phyloP scores from a whole-genome alignment of 2,329 filamentous ascomycete genomes.

The Delphinella strobiligena region DNA sequence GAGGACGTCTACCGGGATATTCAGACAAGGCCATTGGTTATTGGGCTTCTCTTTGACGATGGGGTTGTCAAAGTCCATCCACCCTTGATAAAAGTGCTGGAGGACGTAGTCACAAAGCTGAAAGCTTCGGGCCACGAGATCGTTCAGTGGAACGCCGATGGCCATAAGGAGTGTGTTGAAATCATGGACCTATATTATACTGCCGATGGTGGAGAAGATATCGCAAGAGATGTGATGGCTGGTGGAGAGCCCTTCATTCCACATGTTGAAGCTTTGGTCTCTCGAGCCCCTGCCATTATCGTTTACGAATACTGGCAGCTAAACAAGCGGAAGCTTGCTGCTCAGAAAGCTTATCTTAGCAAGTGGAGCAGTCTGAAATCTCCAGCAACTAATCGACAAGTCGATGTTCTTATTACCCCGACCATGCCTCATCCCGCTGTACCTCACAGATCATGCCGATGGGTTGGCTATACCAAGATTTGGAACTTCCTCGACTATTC shows the following conservation, averaged over 20 bases:
- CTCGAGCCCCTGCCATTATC: slow-evolving; percentile 41
- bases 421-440: slow-evolving; percentile 49
- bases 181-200: slow-evolving; percentile 51
- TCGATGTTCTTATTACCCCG: slow-evolving; percentile 47
- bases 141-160: slow-evolving; percentile 26
- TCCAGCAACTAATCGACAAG: slow-evolving; percentile 29
- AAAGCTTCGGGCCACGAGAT: slow-evolving; percentile 28
- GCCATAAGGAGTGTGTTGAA: slow-evolving; percentile 44
- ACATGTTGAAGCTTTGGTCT: slow-evolving; percentile 46
- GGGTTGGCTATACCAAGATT: slow-evolving; percentile 20
- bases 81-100: slow-evolving; percentile 12
- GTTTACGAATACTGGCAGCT: slow-evolving; percentile 58
- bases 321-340: slow-evolving; percentile 43
- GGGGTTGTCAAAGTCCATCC: slow-evolving; percentile 16
- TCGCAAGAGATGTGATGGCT: slow-evolving; percentile 39
- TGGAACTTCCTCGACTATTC: slow-evolving; percentile 41
- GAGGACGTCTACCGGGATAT: slow-evolving; percentile 14
- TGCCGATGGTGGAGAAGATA: slow-evolving; percentile 52
- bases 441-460: slow-evolving; percentile 25
- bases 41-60: slow-evolving; percentile 16
- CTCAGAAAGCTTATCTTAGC: slow-evolving; percentile 45
- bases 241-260: slow-evolving; percentile 50
- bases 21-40: slow-evolving; percentile 10
- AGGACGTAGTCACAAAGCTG: slow-evolving; percentile 9
- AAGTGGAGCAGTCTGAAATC: slow-evolving; percentile 43